Evolutionary conservation across 2,329 filamentous ascomycete genomes (phyloP).

Genomic region (Botryotinia narcissicola): DNA sequence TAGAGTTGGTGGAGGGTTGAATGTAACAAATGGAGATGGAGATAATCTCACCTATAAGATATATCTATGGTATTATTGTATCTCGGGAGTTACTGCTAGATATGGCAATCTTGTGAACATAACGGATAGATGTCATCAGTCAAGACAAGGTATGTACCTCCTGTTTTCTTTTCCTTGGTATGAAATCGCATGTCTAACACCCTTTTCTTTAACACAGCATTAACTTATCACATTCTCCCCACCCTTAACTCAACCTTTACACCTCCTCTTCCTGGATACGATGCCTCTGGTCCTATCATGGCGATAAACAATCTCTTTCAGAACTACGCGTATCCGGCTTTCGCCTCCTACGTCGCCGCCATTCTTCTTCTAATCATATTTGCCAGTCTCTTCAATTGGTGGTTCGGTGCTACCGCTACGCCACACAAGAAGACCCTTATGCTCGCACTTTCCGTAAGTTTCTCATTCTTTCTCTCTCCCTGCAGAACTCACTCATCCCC

Average conservation of each 20-base stretch:
- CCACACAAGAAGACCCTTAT: not conserved
- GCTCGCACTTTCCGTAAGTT: not conserved
- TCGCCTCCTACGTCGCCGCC: not conserved
- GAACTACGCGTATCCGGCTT: not conserved
- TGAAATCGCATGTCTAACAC: not conserved
- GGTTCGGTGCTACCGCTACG: not conserved
- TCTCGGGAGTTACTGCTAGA: not conserved
- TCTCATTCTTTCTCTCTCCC: fast-evolving
- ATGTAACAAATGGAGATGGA: not conserved
- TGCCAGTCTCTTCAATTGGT: not conserved
- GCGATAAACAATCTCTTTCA: not conserved
- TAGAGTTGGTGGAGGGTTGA: not conserved
- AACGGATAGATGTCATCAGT: not conserved
- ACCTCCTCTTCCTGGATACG: not conserved
- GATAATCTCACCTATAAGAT: not conserved
- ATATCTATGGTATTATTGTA: conserved; percentile 6
- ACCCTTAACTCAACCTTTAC: not conserved
- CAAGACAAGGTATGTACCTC: not conserved
- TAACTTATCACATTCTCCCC: not conserved
- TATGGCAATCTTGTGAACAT: not conserved
- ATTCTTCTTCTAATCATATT: not conserved
- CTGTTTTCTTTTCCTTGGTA: not conserved
- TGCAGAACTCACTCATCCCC: not conserved
- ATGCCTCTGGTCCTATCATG: not conserved
- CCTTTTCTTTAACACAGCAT: not conserved